Percentiles rank a stretch among this genome's conserved stretches.
Conservation (phyloP, 2,329 filamentous ascomycete species). For the Exophiala bonariae region DNA sequence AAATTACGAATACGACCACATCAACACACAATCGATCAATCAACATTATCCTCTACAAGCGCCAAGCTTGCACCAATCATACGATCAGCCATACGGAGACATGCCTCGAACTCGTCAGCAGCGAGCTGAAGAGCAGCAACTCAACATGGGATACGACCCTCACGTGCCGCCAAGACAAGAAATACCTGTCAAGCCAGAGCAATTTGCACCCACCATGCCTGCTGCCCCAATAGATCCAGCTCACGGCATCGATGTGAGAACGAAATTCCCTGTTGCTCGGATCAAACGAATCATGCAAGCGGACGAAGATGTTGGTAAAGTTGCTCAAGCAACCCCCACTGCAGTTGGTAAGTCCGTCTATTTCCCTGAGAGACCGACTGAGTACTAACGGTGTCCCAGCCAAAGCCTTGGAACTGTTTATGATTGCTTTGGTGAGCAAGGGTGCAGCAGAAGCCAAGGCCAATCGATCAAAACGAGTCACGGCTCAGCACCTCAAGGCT, state of each 20-base stretch:
- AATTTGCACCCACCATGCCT: slow-evolving; percentile 9
- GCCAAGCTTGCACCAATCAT: slow-evolving; percentile 4
- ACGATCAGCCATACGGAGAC: slow-evolving; percentile 32
- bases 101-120: slow-evolving; percentile 45
- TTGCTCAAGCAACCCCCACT: slow-evolving; percentile 94
- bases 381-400: slow-evolving; percentile 49
- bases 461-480: slow-evolving; percentile 73
- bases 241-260: slow-evolving; percentile 74
- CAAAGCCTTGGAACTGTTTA: slow-evolving; percentile 95
- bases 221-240: slow-evolving; percentile 27
- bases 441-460: slow-evolving; percentile 81
- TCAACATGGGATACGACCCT: slow-evolving; percentile 24
- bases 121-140: slow-evolving; percentile 31
- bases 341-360: slow-evolving; percentile 67
- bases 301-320: slow-evolving; percentile 97
- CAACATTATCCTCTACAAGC: neutral
- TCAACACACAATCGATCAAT: neutral
- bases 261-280: slow-evolving; percentile 93
- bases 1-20: neutral
- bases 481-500: slow-evolving; percentile 85
- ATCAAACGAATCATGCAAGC: slow-evolving; percentile 99
- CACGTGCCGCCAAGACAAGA: slow-evolving; percentile 6
- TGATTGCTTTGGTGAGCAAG: slow-evolving; percentile 89
- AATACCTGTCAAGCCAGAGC: slow-evolving; percentile 11
- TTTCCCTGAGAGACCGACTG: slow-evolving; percentile 4